Conservation (phyloP, 805 yeast genomes). For the Lipomyces starkeyi region DNA sequence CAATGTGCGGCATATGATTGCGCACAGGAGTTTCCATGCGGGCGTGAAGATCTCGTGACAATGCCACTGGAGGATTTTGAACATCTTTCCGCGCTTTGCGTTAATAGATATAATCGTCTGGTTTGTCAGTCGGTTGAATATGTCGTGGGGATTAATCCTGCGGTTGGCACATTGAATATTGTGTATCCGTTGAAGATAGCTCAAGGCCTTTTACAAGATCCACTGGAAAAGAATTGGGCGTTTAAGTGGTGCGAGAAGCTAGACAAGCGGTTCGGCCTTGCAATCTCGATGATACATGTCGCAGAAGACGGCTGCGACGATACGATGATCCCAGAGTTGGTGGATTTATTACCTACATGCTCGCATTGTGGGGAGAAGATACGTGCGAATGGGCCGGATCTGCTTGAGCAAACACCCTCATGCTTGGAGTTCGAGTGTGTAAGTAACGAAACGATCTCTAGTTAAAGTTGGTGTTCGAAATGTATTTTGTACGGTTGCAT, state of each 20-base stretch:
- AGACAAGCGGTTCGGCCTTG: conserved; percentile 5
- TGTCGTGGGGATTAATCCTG: background rate
- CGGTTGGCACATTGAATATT: background rate
- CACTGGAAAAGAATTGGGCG: conserved; percentile 10
- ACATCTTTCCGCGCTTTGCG: too few relatives aligned
- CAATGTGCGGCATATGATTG: background rate
- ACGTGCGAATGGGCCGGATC: background rate
- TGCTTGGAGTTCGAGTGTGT: background rate
- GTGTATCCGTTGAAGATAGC: conserved; percentile 7
- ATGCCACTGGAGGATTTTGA: background rate
- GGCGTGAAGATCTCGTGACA: background rate
- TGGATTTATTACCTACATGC: background rate
- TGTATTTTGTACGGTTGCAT: too few relatives aligned
- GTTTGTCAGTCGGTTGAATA: conserved; percentile 9
- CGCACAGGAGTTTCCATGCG: conserved; percentile 2
- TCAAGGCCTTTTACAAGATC: background rate
- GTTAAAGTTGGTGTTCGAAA: too few relatives aligned
- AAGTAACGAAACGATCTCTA: background rate
- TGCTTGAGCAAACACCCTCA: background rate
- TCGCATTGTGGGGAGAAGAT: conserved; percentile 13
- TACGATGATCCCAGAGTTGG: background rate
- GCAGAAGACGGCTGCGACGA: background rate
- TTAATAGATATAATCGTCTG: background rate
- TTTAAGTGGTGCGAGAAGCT: conserved; percentile 5
- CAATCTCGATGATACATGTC: background rate